phyloP scores from a whole-genome alignment of 2,329 filamentous ascomycete species.

The Bimuria novae-zelandiae region DNA sequence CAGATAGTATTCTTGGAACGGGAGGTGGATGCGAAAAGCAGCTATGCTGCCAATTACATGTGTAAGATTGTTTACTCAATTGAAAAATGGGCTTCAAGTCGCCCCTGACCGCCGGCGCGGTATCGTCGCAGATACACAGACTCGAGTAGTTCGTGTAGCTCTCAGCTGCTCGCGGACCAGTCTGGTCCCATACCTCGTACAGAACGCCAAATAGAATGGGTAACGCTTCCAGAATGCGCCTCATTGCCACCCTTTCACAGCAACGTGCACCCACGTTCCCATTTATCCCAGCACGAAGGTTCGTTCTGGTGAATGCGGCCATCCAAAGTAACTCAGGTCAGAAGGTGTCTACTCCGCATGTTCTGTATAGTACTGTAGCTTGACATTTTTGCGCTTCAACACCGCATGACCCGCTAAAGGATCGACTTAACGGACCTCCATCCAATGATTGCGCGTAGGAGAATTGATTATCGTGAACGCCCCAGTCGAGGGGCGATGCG shows the following conservation, averaged over 20 bases:
- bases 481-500: neutral
- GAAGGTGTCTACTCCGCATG: neutral
- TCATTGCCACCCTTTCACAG: slow-evolving; percentile 1
- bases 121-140: neutral
- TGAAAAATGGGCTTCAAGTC: neutral
- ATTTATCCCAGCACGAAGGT: neutral
- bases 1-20: neutral
- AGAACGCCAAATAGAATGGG: neutral
- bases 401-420: neutral
- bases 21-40: neutral
- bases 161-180: neutral
- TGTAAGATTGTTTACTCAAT: neutral
- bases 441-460: neutral
- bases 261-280: slow-evolving; percentile 4
- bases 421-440: neutral
- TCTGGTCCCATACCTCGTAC: neutral
- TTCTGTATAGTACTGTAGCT: neutral
- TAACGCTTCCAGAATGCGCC: neutral
- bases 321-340: neutral
- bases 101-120: neutral
- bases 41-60: neutral
- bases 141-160: neutral
- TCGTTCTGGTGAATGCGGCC: neutral
- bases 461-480: neutral
- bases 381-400: neutral